These are phyloP conservation scores for Blastobotrys petasosporus DNA, from an alignment of 1,139 yeast species.

Conservation along the genomic window DNA sequence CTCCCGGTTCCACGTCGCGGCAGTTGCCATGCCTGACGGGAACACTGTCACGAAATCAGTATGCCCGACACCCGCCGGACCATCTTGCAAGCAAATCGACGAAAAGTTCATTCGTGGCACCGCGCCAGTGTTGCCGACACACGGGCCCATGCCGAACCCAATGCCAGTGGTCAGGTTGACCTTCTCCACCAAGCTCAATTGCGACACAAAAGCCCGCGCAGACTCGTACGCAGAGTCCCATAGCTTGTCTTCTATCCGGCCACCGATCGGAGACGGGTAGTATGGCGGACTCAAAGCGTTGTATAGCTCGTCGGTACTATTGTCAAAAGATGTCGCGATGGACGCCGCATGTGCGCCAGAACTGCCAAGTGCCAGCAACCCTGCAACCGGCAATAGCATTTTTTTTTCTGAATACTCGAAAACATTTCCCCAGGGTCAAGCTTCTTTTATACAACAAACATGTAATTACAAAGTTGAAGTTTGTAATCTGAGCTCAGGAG, in stretches of 20 bases:
- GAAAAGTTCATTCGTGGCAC: slow-evolving; percentile 47
- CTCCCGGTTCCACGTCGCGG: slow-evolving; percentile 51
- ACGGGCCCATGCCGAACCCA: slow-evolving; percentile 60
- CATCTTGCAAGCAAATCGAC: slow-evolving; percentile 55
- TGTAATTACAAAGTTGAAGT: too few relatives aligned
- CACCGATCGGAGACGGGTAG: slow-evolving; percentile 9
- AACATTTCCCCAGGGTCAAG: too few relatives aligned
- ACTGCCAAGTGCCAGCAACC: too few relatives aligned
- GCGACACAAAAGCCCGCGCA: slow-evolving; percentile 48
- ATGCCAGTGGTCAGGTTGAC: slow-evolving; percentile 62
- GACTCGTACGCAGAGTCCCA: slow-evolving; percentile 57
- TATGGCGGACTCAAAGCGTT: slow-evolving; percentile 6
- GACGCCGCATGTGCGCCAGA: too few relatives aligned
- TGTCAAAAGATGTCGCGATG: too few relatives aligned
- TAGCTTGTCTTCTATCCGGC: slow-evolving; percentile 27
- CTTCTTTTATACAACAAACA: too few relatives aligned
- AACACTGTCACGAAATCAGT: slow-evolving; percentile 54
- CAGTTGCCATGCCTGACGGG: slow-evolving; percentile 57
- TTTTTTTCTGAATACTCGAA: too few relatives aligned
- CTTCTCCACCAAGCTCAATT: slow-evolving; percentile 53
- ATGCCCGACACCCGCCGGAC: slow-evolving; percentile 56
- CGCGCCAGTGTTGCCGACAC: slow-evolving; percentile 58
- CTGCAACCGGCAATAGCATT: too few relatives aligned
- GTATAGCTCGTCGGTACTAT: not conserved
- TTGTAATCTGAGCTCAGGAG: too few relatives aligned